Evolutionary conservation across 768 basidiomycete species (phyloP).

Genomic region (Exsudoporus frostii): DNA sequence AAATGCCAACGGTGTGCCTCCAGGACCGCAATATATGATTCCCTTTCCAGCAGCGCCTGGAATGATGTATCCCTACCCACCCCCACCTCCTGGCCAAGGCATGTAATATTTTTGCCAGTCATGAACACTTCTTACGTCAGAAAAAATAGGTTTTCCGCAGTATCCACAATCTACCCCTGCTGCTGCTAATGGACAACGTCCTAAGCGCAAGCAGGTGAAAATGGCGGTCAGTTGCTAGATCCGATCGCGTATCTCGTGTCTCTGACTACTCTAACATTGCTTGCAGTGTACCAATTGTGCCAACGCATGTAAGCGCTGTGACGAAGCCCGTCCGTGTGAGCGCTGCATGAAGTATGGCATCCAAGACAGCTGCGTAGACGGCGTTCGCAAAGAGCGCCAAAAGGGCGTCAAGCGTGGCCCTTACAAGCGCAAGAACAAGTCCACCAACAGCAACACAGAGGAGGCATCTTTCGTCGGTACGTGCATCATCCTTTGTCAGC

Average conservation of each 20-base stretch:
- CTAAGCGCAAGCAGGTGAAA: conserved; percentile 56
- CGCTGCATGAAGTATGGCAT: conserved; percentile 64
- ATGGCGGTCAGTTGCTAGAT: conserved; percentile 45
- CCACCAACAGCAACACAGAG: conserved; percentile 17
- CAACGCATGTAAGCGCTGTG: conserved; percentile 54
- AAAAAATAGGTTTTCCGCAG: conserved; percentile 32
- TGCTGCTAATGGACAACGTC: conserved; percentile 24
- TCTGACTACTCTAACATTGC: conserved; percentile 1
- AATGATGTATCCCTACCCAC: conserved; percentile 43
- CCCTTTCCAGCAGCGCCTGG: conserved; percentile 39
- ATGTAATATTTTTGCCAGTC: conserved; percentile 8
- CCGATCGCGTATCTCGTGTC: not conserved
- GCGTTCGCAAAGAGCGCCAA: conserved; percentile 62
- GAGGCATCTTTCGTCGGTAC: conserved; percentile 22
- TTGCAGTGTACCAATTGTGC: conserved; percentile 55
- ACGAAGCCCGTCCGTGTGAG: conserved; percentile 58
- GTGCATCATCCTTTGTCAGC: conserved; percentile 5
- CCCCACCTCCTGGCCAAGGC: conserved; percentile 40
- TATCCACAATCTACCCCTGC: conserved; percentile 25
- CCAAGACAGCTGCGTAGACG: conserved; percentile 54
- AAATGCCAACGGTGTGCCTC: conserved; percentile 28
- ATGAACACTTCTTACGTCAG: conserved; percentile 9
- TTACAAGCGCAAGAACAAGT: conserved; percentile 51
- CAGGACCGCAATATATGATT: conserved; percentile 36
- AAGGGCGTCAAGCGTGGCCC: conserved; percentile 57